These are phyloP conservation scores for Teunomyces tritomae DNA, from an alignment of 805 yeast genomes.

Conservation along the genomic window DNA sequence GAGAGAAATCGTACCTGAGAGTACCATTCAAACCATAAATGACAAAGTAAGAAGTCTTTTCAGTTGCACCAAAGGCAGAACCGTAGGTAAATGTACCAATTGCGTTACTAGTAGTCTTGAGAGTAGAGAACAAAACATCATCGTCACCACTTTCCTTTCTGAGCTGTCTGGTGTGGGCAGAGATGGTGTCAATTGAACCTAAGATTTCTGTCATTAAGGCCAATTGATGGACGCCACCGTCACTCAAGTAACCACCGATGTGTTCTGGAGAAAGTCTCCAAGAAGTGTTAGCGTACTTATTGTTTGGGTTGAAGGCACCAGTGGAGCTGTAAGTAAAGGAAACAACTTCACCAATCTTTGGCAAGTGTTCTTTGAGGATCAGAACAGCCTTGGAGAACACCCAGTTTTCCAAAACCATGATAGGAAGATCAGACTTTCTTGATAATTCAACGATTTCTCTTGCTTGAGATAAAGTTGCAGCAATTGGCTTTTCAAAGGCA, in stretches of 20 bases:
- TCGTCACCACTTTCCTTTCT: slow-evolving; percentile 76
- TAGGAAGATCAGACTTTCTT: slow-evolving; percentile 59
- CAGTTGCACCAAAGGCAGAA: slow-evolving; percentile 81
- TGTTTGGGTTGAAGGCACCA: slow-evolving; percentile 62
- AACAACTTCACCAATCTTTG: slow-evolving; percentile 69
- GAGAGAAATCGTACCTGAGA: slow-evolving; percentile 62
- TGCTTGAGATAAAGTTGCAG: slow-evolving; percentile 82
- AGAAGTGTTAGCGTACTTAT: slow-evolving; percentile 63
- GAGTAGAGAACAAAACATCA: slow-evolving; percentile 73
- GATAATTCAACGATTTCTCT: slow-evolving; percentile 70
- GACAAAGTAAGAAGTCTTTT: slow-evolving; percentile 61
- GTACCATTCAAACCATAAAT: slow-evolving; percentile 83
- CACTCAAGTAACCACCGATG: slow-evolving; percentile 88
- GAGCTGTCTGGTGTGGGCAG: slow-evolving; percentile 76
- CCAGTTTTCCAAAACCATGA: slow-evolving; percentile 86
- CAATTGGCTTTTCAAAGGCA: slow-evolving; percentile 86
- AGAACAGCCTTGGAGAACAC: slow-evolving; percentile 61
- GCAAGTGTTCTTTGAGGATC: slow-evolving; percentile 53
- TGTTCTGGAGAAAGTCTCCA: slow-evolving; percentile 94
- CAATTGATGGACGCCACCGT: slow-evolving; percentile 96
- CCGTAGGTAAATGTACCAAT: slow-evolving; percentile 88
- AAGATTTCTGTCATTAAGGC: slow-evolving; percentile 80
- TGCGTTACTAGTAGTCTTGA: slow-evolving; percentile 56
- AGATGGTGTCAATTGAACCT: slow-evolving; percentile 68
- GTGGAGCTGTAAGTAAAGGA: slow-evolving; percentile 73